Evolutionary conservation across 2,329 filamentous ascomycete genomes (phyloP).

Genomic region (Xylaria sp.): DNA sequence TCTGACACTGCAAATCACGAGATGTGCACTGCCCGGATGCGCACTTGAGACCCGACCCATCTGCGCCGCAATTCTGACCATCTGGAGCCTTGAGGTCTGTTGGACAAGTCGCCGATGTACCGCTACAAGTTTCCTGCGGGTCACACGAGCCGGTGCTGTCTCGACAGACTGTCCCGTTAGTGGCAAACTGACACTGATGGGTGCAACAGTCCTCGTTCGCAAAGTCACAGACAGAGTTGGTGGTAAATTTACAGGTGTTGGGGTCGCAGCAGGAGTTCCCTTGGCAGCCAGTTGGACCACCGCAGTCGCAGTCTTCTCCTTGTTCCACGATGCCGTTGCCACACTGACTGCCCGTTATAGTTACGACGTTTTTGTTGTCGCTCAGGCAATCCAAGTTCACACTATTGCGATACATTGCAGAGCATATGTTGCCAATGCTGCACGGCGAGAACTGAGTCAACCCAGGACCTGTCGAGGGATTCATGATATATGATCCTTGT

Average conservation of each 20-base stretch:
- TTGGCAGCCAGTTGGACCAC: constrained; percentile 76
- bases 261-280: constrained; percentile 86
- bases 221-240: constrained; percentile 80
- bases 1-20: constrained; percentile 87
- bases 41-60: constrained; percentile 74
- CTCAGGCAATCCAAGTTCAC: constrained; percentile 82
- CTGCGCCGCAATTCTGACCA: constrained; percentile 75
- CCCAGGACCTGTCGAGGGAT: constrained; percentile 80
- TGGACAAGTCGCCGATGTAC: constrained; percentile 78
- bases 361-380: constrained; percentile 85
- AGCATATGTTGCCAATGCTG: constrained; percentile 93
- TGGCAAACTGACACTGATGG: constrained; percentile 71
- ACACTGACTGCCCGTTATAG: constrained; percentile 85
- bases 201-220: constrained; percentile 86
- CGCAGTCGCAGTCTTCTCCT: constrained; percentile 96
- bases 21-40: constrained; percentile 96
- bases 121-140: constrained; percentile 83
- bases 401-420: constrained; percentile 79
- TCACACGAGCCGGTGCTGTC: constrained; percentile 84
- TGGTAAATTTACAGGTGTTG: constrained; percentile 85
- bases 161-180: constrained; percentile 80
- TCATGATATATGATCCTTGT: constrained; percentile 88
- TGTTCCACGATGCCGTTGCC: constrained; percentile 97
- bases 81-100: constrained; percentile 75
- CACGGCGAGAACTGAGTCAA: constrained; percentile 88